Conservation (phyloP, 2,329 filamentous ascomycete species). For the Ceratocystis smalleyi region DNA sequence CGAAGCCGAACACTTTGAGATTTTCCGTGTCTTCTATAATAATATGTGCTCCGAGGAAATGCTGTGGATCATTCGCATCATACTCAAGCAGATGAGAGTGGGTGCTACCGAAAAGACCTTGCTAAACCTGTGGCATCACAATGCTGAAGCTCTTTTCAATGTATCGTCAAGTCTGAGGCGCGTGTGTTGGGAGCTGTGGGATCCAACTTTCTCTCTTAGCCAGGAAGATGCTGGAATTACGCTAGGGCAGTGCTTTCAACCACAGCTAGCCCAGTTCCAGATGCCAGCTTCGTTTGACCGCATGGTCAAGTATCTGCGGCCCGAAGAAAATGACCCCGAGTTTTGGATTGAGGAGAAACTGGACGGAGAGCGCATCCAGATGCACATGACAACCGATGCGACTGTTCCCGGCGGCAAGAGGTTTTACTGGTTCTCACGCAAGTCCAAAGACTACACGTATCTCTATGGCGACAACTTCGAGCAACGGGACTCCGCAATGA, state of each 20-base stretch:
- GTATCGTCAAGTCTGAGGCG: slow-evolving; percentile 79
- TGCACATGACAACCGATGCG: slow-evolving; percentile 72
- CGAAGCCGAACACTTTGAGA: slow-evolving; percentile 68
- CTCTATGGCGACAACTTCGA: slow-evolving; percentile 68
- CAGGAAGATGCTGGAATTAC: slow-evolving; percentile 58
- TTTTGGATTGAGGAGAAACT: slow-evolving; percentile 99
- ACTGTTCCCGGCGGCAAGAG: slow-evolving; percentile 49
- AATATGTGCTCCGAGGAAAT: slow-evolving; percentile 88
- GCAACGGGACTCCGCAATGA: slow-evolving; percentile 62
- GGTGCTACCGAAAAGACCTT: slow-evolving; percentile 79
- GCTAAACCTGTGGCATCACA: slow-evolving; percentile 66
- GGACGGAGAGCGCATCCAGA: slow-evolving; percentile 91
- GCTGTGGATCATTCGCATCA: slow-evolving; percentile 86
- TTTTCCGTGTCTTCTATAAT: slow-evolving; percentile 72
- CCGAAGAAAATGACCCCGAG: slow-evolving; percentile 52
- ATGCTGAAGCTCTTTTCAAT: slow-evolving; percentile 65
- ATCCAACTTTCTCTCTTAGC: slow-evolving; percentile 56
- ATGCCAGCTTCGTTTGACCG: slow-evolving; percentile 61
- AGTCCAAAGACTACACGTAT: slow-evolving; percentile 91
- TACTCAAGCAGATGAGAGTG: slow-evolving; percentile 61
- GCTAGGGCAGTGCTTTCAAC: slow-evolving; percentile 92
- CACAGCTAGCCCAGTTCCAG: slow-evolving; percentile 86
- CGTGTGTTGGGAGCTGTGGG: slow-evolving; percentile 85
- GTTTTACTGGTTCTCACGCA: slow-evolving; percentile 88
- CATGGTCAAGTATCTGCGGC: slow-evolving; percentile 54